These are phyloP conservation scores for Phyllosticta citriasiana DNA, from an alignment of 2,329 filamentous ascomycete genomes.

Conservation along the genomic window DNA sequence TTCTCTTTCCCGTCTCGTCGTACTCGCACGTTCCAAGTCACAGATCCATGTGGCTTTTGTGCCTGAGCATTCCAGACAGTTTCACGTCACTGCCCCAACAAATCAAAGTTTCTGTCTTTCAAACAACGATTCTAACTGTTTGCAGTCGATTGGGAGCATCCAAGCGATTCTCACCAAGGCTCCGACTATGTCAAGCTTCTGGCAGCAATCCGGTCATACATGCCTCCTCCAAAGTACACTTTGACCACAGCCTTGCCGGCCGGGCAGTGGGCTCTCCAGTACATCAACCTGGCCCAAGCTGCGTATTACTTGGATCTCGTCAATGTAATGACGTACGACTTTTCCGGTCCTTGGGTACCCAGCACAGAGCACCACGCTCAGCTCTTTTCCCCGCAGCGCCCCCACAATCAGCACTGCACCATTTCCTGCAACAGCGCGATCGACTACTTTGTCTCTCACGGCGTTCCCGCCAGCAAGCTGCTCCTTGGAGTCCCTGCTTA, in stretches of 20 bases:
- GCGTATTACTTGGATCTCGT: conserved; percentile 61
- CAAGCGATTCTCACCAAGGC: conserved; percentile 55
- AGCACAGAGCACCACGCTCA: conserved; percentile 67
- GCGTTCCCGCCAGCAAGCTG: conserved; percentile 61
- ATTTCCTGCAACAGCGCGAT: conserved; percentile 57
- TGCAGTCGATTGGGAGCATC: conserved; percentile 73
- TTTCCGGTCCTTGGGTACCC: conserved; percentile 59
- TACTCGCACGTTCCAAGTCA: not conserved
- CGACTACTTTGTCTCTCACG: conserved; percentile 53
- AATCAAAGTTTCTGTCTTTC: not conserved
- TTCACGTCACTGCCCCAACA: not conserved
- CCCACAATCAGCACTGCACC: conserved; percentile 45
- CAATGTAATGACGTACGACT: conserved; percentile 75
- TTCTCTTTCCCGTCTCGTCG: not conserved
- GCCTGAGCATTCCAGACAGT: not conserved
- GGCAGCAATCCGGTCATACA: conserved; percentile 52
- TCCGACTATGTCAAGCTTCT: conserved; percentile 61
- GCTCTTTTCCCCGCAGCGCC: conserved; percentile 49
- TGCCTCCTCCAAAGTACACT: conserved; percentile 60
- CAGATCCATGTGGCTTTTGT: not conserved
- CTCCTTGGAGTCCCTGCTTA: conserved; percentile 67
- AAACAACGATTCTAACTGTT: conserved; percentile 12
- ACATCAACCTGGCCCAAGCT: conserved; percentile 56
- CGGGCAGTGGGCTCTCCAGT: conserved; percentile 52
- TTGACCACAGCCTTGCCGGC: conserved; percentile 65